Percentiles rank a stretch among this genome's conserved stretches.
Conservation (phyloP, 2,329 filamentous ascomycete species). For the Penicillium sclerotiorum region DNA sequence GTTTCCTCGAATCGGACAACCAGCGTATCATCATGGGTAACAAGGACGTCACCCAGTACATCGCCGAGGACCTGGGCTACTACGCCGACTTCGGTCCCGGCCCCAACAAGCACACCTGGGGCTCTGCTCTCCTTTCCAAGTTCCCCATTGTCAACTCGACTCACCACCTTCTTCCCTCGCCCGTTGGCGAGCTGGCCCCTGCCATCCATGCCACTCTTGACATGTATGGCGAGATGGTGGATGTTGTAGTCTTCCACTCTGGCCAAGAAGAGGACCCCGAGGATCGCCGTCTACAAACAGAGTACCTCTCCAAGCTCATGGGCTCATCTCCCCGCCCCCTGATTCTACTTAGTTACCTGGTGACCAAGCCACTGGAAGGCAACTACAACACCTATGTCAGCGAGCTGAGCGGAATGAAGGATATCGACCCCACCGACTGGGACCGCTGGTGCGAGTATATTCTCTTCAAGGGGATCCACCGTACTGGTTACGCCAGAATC, state of each 20-base stretch:
- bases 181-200: conserved; percentile 90
- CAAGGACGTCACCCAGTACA: conserved; percentile 89
- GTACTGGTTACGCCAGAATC: conserved; percentile 86
- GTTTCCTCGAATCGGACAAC: conserved; percentile 88
- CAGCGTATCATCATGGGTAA: conserved; percentile 99
- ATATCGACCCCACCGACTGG: conserved; percentile 91
- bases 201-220: conserved; percentile 96
- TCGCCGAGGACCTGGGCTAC: conserved; percentile 97
- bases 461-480: conserved; percentile 83
- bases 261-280: conserved; percentile 96
- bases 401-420: conserved; percentile 83
- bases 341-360: conserved; percentile 87
- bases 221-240: conserved; percentile 84
- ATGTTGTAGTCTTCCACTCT: conserved; percentile 98
- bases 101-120: conserved; percentile 99
- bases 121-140: conserved; percentile 86
- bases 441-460: conserved; percentile 99
- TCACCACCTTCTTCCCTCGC: conserved; percentile 90
- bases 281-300: conserved; percentile 80
- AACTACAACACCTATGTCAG: conserved; percentile 98
- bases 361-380: conserved; percentile 84
- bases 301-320: conserved; percentile 89
- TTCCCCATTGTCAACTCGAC: conserved; percentile 98
- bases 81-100: conserved; percentile 97
- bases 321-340: conserved; percentile 75